Conservation (phyloP, 2,329 filamentous ascomycete species). For the Aspergillus sp. region DNA sequence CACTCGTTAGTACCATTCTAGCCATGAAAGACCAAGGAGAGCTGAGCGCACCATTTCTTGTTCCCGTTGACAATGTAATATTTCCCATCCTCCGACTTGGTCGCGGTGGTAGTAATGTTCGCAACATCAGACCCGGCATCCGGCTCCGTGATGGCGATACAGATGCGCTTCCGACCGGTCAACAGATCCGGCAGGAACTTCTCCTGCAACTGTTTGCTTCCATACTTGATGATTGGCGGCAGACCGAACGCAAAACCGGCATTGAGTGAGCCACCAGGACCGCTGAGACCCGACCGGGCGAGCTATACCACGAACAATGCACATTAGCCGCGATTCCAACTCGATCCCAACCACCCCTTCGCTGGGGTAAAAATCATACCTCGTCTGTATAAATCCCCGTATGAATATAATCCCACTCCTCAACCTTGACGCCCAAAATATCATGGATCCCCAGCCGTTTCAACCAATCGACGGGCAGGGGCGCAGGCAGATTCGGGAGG, state of each 20-base stretch:
- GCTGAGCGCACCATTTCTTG: constrained; percentile 67
- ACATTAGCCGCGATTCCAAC: neutral
- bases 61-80: constrained; percentile 73
- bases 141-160: constrained; percentile 80
- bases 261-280: constrained; percentile 68
- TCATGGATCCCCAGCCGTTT: constrained; percentile 68
- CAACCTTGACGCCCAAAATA: constrained; percentile 69
- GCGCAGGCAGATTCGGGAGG: constrained; percentile 70
- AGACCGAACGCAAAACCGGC: constrained; percentile 75
- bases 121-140: constrained; percentile 75
- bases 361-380: constrained; percentile 36
- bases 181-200: constrained; percentile 71
- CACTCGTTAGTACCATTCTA: constrained; percentile 42
- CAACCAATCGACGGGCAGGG: constrained; percentile 70
- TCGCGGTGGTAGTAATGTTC: constrained; percentile 71
- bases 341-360: too few species aligned
- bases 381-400: constrained; percentile 73
- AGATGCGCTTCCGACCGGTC: constrained; percentile 67
- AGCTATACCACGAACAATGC: constrained; percentile 50
- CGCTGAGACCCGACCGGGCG: constrained; percentile 65
- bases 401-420: constrained; percentile 76
- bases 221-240: constrained; percentile 73
- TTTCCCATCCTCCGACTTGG: constrained; percentile 65
- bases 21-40: too few species aligned
- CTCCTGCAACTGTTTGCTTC: constrained; percentile 64